Base-by-base conservation (phyloP, 2,329 filamentous ascomycete species). In the Chaetothyriales sp. region DNA sequence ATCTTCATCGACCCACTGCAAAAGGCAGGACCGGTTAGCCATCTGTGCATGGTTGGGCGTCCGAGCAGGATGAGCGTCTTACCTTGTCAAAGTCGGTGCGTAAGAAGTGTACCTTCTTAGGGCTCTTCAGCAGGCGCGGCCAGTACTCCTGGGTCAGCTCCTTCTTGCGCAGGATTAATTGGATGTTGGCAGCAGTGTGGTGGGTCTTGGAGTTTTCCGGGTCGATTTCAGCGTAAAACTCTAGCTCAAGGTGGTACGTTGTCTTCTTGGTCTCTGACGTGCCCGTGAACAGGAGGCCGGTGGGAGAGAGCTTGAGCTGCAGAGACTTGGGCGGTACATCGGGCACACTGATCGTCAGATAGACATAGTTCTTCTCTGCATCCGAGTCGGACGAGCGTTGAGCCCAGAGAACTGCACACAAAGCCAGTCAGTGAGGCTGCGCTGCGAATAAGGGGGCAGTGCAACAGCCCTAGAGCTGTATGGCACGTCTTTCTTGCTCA, bases 61-160 rank as follows among this genome's bases (percentile, higher is more conserved):
- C 28, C 12, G 8, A 10, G 28, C 3, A 8, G 8, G 12, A 36
- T 10, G 28, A 5, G 28, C 7, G 28, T 12, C 75, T 54, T 67
- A 83, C 80, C 84, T 95, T 95, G 75, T 95, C 89, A 63, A 98
- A 98, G 73, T 98, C 84, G 58, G 92, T 96, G 83, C 95, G 95
- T 64, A 98, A 72, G 79, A 88, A 98, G 73, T 96, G 92, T 50
- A 86, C 73, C 76, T 87, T 95, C 77, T 86, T 83, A 60, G 74
- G 70, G 54, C 90, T 86, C 81, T 95, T 95, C 67, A 95, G 77
- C 64, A 98, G 78, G 58, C 92, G 81, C 57, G 89, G 89, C 92
- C 92, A 98, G 79, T 83, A 96, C 71, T 92, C 87, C 64, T 87
- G 80, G 71, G 88, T 86, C 59, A 92, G 77, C 65, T 94, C 88